Evolutionary conservation across 2,329 filamentous ascomycete genomes (phyloP).

Genomic region (Sporothrix pallida): DNA sequence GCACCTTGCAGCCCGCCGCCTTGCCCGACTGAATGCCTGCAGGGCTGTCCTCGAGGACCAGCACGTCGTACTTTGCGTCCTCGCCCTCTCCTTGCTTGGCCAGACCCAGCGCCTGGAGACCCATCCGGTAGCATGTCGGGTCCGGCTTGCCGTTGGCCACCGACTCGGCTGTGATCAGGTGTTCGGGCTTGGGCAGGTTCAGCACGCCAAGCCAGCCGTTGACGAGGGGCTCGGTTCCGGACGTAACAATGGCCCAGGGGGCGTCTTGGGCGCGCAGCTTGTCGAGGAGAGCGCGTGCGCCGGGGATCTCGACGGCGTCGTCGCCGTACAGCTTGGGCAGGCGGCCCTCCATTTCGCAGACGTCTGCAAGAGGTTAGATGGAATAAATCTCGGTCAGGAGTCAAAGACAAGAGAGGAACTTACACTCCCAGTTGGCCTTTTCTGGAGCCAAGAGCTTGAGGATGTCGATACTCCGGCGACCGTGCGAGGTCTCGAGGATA

Average conservation of each 20-base stretch:
- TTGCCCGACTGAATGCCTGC: constrained; percentile 84
- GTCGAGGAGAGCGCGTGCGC: constrained; percentile 73
- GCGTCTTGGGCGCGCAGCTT: constrained; percentile 63
- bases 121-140: constrained; percentile 74
- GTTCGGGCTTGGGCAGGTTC: constrained; percentile 66
- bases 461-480: constrained; percentile 85
- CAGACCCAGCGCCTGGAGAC: constrained; percentile 65
- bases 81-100: constrained; percentile 39
- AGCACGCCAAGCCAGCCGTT: constrained; percentile 74
- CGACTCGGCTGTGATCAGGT: constrained; percentile 76
- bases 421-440: constrained; percentile 92
- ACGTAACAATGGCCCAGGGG: constrained; percentile 88
- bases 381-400: not conserved
- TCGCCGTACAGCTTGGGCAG: constrained; percentile 78
- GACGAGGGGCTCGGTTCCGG: constrained; percentile 71
- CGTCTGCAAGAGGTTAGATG: constrained; percentile 59
- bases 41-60: constrained; percentile 89
- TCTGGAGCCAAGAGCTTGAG: constrained; percentile 79
- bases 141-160: constrained; percentile 78
- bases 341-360: constrained; percentile 75
- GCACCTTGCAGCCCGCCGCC: constrained; percentile 81
- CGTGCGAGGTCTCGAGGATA: constrained; percentile 90
- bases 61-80: constrained; percentile 50
- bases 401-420: constrained; percentile 48
- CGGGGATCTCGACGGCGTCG: constrained; percentile 85